These are phyloP conservation scores for Dimargaris xerosporica DNA, from an alignment of 192 early-diverging fungal genomes.

Conservation along the genomic window DNA sequence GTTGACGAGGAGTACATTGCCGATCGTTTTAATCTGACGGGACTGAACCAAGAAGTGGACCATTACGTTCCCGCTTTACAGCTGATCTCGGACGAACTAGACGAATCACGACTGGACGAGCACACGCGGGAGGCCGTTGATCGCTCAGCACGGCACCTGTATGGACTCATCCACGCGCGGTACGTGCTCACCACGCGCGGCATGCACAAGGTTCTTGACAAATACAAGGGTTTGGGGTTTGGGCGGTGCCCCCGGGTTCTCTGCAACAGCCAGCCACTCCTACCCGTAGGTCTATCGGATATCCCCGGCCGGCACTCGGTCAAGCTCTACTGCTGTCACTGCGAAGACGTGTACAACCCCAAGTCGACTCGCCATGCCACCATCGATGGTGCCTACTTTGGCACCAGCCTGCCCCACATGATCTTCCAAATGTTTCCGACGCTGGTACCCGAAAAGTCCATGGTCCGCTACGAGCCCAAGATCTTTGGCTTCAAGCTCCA, in stretches of 20 bases:
- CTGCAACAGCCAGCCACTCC: slow-evolving; percentile 75
- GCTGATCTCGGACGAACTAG: slow-evolving; percentile 38
- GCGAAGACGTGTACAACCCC: slow-evolving; percentile 95
- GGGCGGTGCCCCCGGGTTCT: slow-evolving; percentile 92
- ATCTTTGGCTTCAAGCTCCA: slow-evolving; percentile 98
- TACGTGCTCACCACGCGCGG: slow-evolving; percentile 88
- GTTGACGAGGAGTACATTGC: slow-evolving; percentile 96
- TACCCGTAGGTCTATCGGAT: slow-evolving; percentile 85
- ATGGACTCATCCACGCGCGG: slow-evolving; percentile 96
- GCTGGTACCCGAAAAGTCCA: slow-evolving; percentile 55
- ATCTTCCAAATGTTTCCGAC: slow-evolving; percentile 82
- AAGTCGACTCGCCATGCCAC: slow-evolving; percentile 67
- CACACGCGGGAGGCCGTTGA: slow-evolving; percentile 68
- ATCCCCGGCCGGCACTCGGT: slow-evolving; percentile 68
- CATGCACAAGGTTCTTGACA: slow-evolving; percentile 89
- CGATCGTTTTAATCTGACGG: slow-evolving; percentile 96
- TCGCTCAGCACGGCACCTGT: slow-evolving; percentile 77
- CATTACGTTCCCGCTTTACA: slow-evolving; percentile 83
- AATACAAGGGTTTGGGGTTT: slow-evolving; percentile 85
- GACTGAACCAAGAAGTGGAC: slow-evolving; percentile 75
- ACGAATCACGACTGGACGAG: slow-evolving; percentile 52
- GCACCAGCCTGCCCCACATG: slow-evolving; percentile 92
- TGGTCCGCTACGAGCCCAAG: slow-evolving; percentile 80
- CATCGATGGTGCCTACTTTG: slow-evolving; percentile 94
- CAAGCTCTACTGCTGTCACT: slow-evolving; percentile 90